Percentiles rank a stretch among this genome's conserved stretches.
These are phyloP conservation scores for Nephelium lappaceum DNA, from an alignment of 345 rosid species.

Conservation along the genomic window DNA sequence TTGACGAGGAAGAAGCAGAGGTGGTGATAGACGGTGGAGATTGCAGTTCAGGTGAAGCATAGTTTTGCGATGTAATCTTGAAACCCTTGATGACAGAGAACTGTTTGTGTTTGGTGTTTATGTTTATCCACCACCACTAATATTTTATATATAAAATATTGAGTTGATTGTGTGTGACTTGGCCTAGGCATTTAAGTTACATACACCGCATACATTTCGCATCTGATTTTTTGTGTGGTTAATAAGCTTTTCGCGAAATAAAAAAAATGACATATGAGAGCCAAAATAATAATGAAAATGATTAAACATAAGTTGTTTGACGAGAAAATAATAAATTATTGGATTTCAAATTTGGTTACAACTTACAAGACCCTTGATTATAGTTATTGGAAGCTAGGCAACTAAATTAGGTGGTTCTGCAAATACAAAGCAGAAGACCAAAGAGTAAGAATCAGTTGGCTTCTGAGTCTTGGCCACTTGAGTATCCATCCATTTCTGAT, in stretches of 20 bases:
- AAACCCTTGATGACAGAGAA: constrained; percentile 1
- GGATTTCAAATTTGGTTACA: background rate
- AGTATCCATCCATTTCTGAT: constrained; percentile 20
- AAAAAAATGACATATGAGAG: too few relatives aligned
- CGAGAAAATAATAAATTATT: too few relatives aligned
- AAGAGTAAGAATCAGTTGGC: constrained; percentile 14
- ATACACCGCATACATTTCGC: background rate
- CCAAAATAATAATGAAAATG: too few relatives aligned
- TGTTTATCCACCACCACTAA: background rate
- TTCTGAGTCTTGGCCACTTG: constrained; percentile 32
- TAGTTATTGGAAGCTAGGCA: too few relatives aligned
- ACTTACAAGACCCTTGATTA: too few relatives aligned
- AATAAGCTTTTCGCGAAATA: too few relatives aligned
- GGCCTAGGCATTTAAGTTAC: background rate
- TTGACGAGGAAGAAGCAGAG: constrained; percentile 6
- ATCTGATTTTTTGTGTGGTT: too few relatives aligned
- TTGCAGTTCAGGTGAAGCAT: constrained; percentile 21
- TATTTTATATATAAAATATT: background rate
- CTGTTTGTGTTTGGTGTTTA: background rate
- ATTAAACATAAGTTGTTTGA: too few relatives aligned
- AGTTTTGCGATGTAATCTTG: background rate
- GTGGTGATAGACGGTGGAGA: constrained; percentile 11
- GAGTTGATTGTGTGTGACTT: background rate
- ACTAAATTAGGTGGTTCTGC: background rate
- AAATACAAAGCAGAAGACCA: background rate